Base-by-base conservation (phyloP, 2,329 filamentous ascomycete species). In the Fusarium nygamai region DNA sequence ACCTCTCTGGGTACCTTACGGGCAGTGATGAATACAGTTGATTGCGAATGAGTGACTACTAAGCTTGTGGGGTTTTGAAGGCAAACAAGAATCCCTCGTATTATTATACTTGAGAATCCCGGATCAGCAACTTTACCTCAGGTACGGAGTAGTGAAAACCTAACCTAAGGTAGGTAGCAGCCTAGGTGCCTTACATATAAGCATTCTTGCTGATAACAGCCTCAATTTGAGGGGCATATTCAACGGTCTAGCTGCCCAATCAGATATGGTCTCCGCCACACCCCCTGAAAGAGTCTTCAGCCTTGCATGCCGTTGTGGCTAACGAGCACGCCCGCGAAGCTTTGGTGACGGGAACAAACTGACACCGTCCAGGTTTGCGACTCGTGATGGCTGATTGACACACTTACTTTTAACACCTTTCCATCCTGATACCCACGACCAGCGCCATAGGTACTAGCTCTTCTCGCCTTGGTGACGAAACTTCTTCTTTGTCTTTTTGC, bases 341-440 rank as follows among this genome's bases (percentile, higher is more conserved):
- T 56, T 54, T 50, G 57, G 71, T 53, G 24, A 41, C 51, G 20
- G 51, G 51, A 31, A 56, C 36, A 29, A 22, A 43, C 51, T 54
- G 68, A 73, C 72, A 73, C 71, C 62, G 62, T 63, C 67, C 33
- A 44, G 43, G 47, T 60, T 44, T 63, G 58, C 59, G 56, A 57
- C 59, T 68, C 69, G 73, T 56, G 73, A 75, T 75, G 68, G 64
- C 60, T 61, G 67, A 74, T 72, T 48, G 39, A 67, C 59, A 22
- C 48, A 41, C 41, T 27, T 36, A 47, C 57, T 64, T 34, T 31
- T 39, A 51, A 68, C 54, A 68, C 46, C n/a, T 44, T 68, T 50
- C 43, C 50, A 50, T 54, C n/a, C 39, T 41, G 33, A 39, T 43
- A 31, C 33, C 44, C 51, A 33, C 46, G 44, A 33, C 51, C 54